Conservation (phyloP, 2,329 filamentous ascomycete genomes). For the Cladosporium sp. region DNA sequence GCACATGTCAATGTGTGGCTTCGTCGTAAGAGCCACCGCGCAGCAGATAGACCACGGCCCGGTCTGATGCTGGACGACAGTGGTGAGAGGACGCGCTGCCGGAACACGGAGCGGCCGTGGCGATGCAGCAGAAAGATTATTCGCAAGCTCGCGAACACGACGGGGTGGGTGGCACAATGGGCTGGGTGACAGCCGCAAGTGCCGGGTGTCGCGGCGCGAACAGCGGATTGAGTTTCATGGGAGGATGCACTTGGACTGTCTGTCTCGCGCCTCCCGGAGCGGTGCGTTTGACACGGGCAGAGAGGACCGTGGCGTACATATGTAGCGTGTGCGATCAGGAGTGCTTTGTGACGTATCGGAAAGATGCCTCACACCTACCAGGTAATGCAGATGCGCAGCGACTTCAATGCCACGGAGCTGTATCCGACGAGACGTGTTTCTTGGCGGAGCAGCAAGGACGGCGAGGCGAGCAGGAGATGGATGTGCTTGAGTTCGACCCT, state of each 20-base stretch:
- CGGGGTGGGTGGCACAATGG: neutral
- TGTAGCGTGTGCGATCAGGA: neutral
- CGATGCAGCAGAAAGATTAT: neutral
- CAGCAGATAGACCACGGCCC: constrained; percentile 5
- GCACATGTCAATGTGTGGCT: neutral
- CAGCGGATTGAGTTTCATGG: constrained; percentile 6
- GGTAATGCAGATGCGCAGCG: neutral
- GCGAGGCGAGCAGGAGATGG: neutral
- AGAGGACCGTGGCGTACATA: neutral
- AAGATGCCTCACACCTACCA: neutral
- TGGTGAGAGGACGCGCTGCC: constrained; percentile 1
- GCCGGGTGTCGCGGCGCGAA: constrained; percentile 10
- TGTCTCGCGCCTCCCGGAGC: neutral
- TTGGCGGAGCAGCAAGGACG: neutral
- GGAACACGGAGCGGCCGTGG: constrained; percentile 11
- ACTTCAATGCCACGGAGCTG: neutral
- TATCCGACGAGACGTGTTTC: neutral
- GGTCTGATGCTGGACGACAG: constrained; percentile 7
- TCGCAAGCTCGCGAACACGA: neutral
- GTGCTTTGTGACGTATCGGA: constrained; percentile 15
- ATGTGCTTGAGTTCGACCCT: neutral
- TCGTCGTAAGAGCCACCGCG: neutral
- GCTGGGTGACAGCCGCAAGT: constrained; percentile 13
- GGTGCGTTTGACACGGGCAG: neutral
- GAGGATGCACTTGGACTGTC: neutral